These are phyloP conservation scores for Arachnomyces sp. DNA, from an alignment of 2,329 filamentous ascomycete species.

Conservation along the genomic window DNA sequence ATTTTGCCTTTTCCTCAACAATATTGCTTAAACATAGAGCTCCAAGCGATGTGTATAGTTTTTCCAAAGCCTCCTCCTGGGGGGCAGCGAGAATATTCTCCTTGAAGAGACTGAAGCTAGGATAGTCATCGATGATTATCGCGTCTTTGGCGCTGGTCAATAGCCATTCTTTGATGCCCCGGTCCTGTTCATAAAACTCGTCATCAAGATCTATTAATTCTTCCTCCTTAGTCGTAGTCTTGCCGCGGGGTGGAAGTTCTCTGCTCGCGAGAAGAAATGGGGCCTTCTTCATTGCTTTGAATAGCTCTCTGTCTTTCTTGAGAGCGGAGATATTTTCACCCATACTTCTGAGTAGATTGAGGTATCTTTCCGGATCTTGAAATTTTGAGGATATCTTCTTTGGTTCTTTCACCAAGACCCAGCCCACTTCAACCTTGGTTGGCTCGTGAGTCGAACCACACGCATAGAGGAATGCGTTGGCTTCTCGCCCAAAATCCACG, in stretches of 20 bases:
- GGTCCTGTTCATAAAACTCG: slow-evolving; percentile 52
- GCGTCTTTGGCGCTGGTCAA: slow-evolving; percentile 65
- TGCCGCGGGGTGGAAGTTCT: slow-evolving; percentile 48
- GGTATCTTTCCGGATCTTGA: slow-evolving; percentile 75
- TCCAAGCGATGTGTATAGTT: slow-evolving; percentile 76
- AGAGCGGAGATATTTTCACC: slow-evolving; percentile 64
- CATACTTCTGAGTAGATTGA: slow-evolving; percentile 71
- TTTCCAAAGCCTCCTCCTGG: slow-evolving; percentile 78
- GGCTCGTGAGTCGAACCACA: slow-evolving; percentile 90
- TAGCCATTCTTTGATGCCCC: slow-evolving; percentile 67
- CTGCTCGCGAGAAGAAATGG: slow-evolving; percentile 77
- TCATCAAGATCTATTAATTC: slow-evolving; percentile 33
- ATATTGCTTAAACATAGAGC: slow-evolving; percentile 67
- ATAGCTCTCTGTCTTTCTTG: slow-evolving; percentile 71
- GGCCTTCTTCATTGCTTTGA: slow-evolving; percentile 65
- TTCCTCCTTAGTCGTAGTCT: slow-evolving; percentile 14
- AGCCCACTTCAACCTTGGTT: slow-evolving; percentile 75
- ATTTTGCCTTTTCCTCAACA: slow-evolving; percentile 68
- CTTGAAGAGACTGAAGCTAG: slow-evolving; percentile 82
- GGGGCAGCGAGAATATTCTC: slow-evolving; percentile 76
- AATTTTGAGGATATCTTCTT: slow-evolving; percentile 72
- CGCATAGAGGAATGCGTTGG: slow-evolving; percentile 79
- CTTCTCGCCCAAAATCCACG: slow-evolving; percentile 82
- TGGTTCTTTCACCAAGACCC: slow-evolving; percentile 75
- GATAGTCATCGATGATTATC: slow-evolving; percentile 79